phyloP scores from a whole-genome alignment of 169 alveolate species.

The Plasmodium falciparum region DNA sequence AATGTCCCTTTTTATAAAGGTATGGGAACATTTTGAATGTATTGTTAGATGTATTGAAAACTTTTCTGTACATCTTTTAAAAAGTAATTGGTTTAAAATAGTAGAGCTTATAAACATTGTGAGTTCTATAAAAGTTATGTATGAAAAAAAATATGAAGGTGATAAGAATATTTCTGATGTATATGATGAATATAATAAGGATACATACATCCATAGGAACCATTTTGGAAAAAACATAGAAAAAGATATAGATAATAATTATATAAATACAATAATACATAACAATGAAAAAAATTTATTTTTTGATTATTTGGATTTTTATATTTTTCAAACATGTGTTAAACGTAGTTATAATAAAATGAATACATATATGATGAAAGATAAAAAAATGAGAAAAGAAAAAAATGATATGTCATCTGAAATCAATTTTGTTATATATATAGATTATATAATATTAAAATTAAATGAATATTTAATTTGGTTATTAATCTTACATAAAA shows the following conservation, averaged over 20 bases:
- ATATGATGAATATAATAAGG: not conserved
- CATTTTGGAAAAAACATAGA: not conserved
- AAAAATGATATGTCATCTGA: not conserved
- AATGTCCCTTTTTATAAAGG: not conserved
- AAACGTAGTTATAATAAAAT: not conserved
- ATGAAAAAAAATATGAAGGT: not conserved
- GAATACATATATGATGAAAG: not conserved
- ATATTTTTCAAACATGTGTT: conserved; percentile 16
- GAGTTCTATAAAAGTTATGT: conserved; percentile 6
- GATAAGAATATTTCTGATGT: not conserved
- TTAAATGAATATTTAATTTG: conserved; percentile 24
- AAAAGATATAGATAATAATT: not conserved
- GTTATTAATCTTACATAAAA: conserved; percentile 32
- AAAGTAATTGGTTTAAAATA: conserved; percentile 77
- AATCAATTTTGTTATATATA: not conserved
- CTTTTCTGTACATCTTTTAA: conserved; percentile 77
- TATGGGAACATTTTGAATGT: conserved; percentile 63
- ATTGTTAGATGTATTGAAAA: conserved; percentile 76
- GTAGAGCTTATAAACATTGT: conserved; percentile 19
- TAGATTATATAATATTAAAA: conserved; percentile 22
- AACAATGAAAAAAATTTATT: not conserved
- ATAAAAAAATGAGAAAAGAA: not conserved
- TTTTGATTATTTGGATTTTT: conserved; percentile 22
- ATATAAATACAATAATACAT: not conserved
- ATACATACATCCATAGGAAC: not conserved